Percentiles rank a stretch among this genome's conserved stretches.
Conservation (phyloP, 2,329 filamentous ascomycete species). For the Leptographium galeiforme region DNA sequence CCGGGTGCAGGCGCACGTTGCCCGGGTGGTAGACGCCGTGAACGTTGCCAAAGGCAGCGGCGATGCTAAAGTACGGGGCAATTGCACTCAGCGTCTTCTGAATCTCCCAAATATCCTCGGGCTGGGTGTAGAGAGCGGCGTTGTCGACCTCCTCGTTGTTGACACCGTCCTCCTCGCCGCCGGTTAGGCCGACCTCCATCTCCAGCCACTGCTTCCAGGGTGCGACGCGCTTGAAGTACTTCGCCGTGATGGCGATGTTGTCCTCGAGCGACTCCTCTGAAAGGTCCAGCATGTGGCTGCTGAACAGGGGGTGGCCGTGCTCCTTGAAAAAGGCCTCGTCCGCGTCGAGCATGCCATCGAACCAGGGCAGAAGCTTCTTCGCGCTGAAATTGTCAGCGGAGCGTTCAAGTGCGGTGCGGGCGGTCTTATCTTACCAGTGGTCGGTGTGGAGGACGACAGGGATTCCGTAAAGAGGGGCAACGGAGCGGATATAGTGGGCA, state of each 20-base stretch:
- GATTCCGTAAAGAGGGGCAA: conserved; percentile 77
- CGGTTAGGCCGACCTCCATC: conserved; percentile 93
- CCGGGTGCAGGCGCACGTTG: conserved; percentile 93
- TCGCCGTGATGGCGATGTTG: conserved; percentile 85
- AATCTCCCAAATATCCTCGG: conserved; percentile 88
- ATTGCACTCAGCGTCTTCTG: conserved; percentile 75
- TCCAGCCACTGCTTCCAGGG: conserved; percentile 99
- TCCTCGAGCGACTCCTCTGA: conserved; percentile 81
- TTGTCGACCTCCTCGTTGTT: conserved; percentile 98
- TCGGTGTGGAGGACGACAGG: conserved; percentile 94
- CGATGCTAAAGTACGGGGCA: conserved; percentile 94
- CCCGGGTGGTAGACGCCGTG: conserved; percentile 75
- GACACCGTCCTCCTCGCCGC: conserved; percentile 34
- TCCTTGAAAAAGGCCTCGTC: conserved; percentile 94
- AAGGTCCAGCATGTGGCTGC: conserved; percentile 94
- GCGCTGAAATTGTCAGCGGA: conserved; percentile 46
- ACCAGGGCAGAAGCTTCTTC: conserved; percentile 98
- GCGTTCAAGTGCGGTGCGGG: no score
- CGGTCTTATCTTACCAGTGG: conserved; percentile 31
- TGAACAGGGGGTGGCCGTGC: conserved; percentile 81
- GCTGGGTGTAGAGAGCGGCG: conserved; percentile 93
- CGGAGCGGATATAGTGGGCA: conserved; percentile 82
- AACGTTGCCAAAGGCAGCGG: conserved; percentile 96
- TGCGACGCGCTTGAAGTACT: conserved; percentile 85
- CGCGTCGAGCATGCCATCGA: conserved; percentile 88